Percentiles rank a stretch among this genome's conserved stretches.
These are phyloP conservation scores for Schizonepeta tenuifolia DNA, from an alignment of 257 asterid species.

Conservation along the genomic window DNA sequence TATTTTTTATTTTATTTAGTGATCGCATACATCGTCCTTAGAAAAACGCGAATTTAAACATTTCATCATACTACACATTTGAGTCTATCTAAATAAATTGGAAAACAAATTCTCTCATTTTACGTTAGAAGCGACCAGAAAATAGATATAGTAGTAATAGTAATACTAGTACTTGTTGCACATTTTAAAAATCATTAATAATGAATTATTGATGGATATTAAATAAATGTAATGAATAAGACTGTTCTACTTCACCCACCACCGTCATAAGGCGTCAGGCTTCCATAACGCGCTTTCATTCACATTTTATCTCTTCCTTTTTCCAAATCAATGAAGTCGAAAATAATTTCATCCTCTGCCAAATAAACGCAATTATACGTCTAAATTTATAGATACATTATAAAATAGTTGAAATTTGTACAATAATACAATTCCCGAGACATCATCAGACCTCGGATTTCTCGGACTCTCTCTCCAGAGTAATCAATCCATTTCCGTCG, in stretches of 20 bases:
- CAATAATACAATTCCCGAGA: constrained; percentile 30
- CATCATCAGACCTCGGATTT: constrained; percentile 49
- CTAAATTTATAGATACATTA: background rate
- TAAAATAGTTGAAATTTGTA: background rate
- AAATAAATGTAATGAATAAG: background rate
- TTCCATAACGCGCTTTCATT: constrained; percentile 23
- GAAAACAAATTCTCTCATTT: background rate
- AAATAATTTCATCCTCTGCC: background rate
- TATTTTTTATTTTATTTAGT: no score
- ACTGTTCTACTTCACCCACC: constrained; percentile 36
- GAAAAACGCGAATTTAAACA: background rate
- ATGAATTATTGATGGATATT: background rate
- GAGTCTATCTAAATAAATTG: background rate
- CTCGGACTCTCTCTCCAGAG: constrained; percentile 45
- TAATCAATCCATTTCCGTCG: constrained; percentile 36
- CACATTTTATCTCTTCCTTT: background rate
- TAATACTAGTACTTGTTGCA: constrained; percentile 1
- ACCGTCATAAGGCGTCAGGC: constrained; percentile 33
- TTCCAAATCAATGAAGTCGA: background rate
- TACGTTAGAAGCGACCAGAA: background rate
- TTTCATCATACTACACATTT: background rate
- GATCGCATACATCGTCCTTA: background rate
- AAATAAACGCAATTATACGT: background rate
- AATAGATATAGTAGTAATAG: background rate
- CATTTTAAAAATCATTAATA: background rate